Evolutionary conservation across 345 rosid genomes (phyloP).

Genomic region (Sisymbrium altissimum): DNA sequence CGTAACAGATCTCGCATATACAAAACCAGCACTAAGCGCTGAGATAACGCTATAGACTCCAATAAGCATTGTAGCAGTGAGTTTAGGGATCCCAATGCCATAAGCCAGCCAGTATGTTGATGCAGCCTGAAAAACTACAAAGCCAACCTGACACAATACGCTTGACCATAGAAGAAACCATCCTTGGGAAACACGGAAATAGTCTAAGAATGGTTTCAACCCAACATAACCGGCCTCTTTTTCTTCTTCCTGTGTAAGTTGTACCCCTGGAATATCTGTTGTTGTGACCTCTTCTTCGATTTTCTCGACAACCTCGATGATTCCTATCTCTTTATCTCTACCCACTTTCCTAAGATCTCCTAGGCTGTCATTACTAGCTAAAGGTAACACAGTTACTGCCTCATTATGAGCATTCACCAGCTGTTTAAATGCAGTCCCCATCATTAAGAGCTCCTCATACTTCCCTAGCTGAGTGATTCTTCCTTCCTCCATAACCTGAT

Average conservation of each 20-base stretch:
- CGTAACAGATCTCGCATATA: slow-evolving; percentile 39
- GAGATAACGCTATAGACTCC: slow-evolving; percentile 63
- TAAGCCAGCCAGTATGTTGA: slow-evolving; percentile 74
- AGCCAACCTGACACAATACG: slow-evolving; percentile 37
- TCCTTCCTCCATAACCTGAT: slow-evolving; percentile 68
- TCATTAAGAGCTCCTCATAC: slow-evolving; percentile 51
- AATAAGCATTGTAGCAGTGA: slow-evolving; percentile 40
- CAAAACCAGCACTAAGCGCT: slow-evolving; percentile 48
- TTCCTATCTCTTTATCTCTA: slow-evolving; percentile 5
- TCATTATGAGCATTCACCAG: slow-evolving; percentile 77
- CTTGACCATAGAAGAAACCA: slow-evolving; percentile 33
- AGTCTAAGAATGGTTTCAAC: slow-evolving; percentile 63
- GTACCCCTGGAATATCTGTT: slow-evolving; percentile 37
- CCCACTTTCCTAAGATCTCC: slow-evolving; percentile 17
- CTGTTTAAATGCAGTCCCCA: slow-evolving; percentile 59
- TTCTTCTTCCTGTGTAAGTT: slow-evolving; percentile 69
- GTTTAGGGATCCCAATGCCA: slow-evolving; percentile 50
- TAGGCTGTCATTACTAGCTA: slow-evolving; percentile 29
- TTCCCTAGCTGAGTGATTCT: slow-evolving; percentile 53
- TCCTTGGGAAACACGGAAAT: slow-evolving; percentile 50
- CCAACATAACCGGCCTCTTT: slow-evolving; percentile 60
- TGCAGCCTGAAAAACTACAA: slow-evolving; percentile 55
- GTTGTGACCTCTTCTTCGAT: slow-evolving; percentile 27
- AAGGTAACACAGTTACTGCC: slow-evolving; percentile 43
- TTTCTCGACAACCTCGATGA: slow-evolving; percentile 19